Conservation (phyloP, 1,139 yeast species). For the Blastobotrys elegans region DNA sequence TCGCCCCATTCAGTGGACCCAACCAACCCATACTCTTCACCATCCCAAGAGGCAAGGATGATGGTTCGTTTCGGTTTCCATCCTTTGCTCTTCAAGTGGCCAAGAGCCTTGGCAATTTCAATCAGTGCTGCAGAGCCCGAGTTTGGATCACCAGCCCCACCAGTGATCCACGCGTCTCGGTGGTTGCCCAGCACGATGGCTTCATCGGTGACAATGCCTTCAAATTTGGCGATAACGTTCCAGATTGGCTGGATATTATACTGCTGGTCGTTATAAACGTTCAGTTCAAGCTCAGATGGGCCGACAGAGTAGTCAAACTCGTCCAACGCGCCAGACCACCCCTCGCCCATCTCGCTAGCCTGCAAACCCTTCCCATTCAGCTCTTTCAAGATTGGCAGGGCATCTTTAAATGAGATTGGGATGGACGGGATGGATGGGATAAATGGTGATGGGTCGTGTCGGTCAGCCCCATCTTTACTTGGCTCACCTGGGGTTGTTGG, state of each 20-base stretch:
- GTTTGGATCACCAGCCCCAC: constrained; percentile 71
- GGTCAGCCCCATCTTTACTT: constrained; percentile 45
- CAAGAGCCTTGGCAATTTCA: constrained; percentile 54
- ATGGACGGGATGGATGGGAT: constrained; percentile 61
- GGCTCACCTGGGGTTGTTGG: constrained; percentile 87
- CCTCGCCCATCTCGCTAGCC: constrained; percentile 32
- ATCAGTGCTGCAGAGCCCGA: constrained; percentile 57
- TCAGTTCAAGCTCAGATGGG: constrained; percentile 50
- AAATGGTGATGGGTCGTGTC: constrained; percentile 43
- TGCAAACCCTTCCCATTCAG: constrained; percentile 51
- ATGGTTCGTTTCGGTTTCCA: constrained; percentile 65
- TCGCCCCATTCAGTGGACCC: constrained; percentile 73
- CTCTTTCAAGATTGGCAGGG: constrained; percentile 48
- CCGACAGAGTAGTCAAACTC: constrained; percentile 55
- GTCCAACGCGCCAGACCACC: constrained; percentile 48
- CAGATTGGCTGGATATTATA: constrained; percentile 53
- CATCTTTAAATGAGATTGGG: constrained; percentile 57
- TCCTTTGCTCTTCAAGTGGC: constrained; percentile 45
- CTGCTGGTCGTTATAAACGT: constrained; percentile 52
- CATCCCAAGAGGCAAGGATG: constrained; percentile 65
- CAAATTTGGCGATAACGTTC: constrained; percentile 54
- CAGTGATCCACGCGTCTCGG: constrained; percentile 69
- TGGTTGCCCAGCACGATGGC: constrained; percentile 62
- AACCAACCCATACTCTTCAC: constrained; percentile 62
- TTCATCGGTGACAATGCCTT: constrained; percentile 48